Base-by-base conservation (phyloP, 495 filamentous ascomycete genomes). In the Aspergillus funiculosus region DNA sequence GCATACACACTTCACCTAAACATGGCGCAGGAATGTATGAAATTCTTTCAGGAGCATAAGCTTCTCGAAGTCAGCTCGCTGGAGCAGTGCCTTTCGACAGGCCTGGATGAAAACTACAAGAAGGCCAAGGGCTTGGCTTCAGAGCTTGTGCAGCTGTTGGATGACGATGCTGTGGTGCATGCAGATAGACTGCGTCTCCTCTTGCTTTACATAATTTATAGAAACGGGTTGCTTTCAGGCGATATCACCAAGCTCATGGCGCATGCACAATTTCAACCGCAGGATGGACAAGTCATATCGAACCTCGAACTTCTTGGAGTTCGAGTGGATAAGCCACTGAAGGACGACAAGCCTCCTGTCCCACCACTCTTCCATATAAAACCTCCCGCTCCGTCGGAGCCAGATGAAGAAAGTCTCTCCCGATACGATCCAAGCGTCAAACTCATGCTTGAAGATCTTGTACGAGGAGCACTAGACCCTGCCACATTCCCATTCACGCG, bases 1-100 rank as follows among this genome's bases (percentile, higher is more conserved):
- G 85, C 88, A 25, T 98, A 97, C 59, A 90, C 92, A 0, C 73
- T 98, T 22, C 92, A 98, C 62, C 71, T 98, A 11, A 91, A 78
- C 50, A 98, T 98, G 92, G 94, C 92, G n/a, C 85, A 95, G 58
- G 90, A 95, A 56, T 91, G 88, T 51, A 96, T 97, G 92, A 86
- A 86, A 46, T 75, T 82, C 31, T 98, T 97, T 55, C 80, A 94
- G 56, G 67, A 79, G 14, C 77, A 81, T 52, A 95, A 95, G 55
- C 74, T 98, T 4, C 73, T 81, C 30, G 94, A 97, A 56, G 73
- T 96, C 46, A 91, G 87, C 34, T 83, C 85, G 2, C 76, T 88
- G 2, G 91, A 98, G 59, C 83, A 87, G 70, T 84, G 79, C 22
- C 71, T 97, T 46, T 86, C 91, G 18, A 97, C 94, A 3, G 92